Percentiles rank a stretch among this genome's conserved stretches.
Evolutionary conservation across 768 basidiomycete genomes (phyloP).

Genomic region (Pulveroboletus sp.): DNA sequence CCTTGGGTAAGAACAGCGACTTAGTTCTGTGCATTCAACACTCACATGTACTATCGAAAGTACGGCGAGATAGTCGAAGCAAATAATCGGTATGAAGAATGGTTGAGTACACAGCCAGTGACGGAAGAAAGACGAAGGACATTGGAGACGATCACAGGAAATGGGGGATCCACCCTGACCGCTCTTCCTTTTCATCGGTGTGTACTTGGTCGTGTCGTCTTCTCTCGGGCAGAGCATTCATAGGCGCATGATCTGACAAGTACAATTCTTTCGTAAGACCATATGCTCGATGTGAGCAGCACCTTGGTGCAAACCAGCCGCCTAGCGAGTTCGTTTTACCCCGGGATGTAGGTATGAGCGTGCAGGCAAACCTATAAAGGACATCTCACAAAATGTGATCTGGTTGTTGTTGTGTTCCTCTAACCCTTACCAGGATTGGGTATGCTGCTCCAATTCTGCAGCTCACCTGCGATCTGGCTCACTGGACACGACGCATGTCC

Average conservation of each 20-base stretch:
- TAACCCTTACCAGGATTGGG: slow-evolving; percentile 2
- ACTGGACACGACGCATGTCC: no score
- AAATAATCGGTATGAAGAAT: slow-evolving; percentile 10
- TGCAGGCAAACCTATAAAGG: background rate
- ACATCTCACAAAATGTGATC: slow-evolving; percentile 13
- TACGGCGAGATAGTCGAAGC: background rate
- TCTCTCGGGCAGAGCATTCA: background rate
- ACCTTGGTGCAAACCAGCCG: background rate
- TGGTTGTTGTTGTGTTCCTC: slow-evolving; percentile 11
- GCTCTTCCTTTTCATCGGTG: slow-evolving; percentile 8
- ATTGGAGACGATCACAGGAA: no score
- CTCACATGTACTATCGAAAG: slow-evolving; percentile 7
- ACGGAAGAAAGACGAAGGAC: no score
- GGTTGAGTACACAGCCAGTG: no score
- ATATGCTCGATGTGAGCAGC: slow-evolving; percentile 7
- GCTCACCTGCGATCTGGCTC: no score
- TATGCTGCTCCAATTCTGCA: background rate
- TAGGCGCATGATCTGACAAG: background rate
- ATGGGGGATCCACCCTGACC: slow-evolving; percentile 6
- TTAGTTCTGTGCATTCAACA: background rate
- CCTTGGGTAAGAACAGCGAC: slow-evolving; percentile 13
- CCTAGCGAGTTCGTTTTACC: slow-evolving; percentile 12
- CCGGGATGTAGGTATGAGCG: background rate
- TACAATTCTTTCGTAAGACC: slow-evolving; percentile 1
- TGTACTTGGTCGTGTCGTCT: background rate